Conservation (phyloP, 345 rosid genomes). For the Aethionema arabicum region DNA sequence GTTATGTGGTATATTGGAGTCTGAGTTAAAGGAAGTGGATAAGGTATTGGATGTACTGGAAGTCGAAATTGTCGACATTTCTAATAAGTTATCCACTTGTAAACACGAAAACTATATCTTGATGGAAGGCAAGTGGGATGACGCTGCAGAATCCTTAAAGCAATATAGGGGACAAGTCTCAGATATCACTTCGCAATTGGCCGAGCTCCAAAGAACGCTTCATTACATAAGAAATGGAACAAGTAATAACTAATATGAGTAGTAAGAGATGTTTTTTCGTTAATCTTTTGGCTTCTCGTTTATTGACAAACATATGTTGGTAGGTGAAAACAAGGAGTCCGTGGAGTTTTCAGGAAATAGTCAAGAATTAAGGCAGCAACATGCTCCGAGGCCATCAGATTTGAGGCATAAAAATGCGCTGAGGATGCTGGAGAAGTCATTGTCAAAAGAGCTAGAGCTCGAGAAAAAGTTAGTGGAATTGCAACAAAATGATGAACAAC, state of each 20-base stretch:
- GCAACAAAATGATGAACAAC: slow-evolving; percentile 66
- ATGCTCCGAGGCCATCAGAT: slow-evolving; percentile 44
- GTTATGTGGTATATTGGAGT: slow-evolving; percentile 68
- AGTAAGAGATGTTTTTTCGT: background rate
- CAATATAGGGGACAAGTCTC: slow-evolving; percentile 56
- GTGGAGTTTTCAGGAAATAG: slow-evolving; percentile 44
- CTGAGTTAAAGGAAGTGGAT: slow-evolving; percentile 76
- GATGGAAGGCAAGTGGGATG: slow-evolving; percentile 59
- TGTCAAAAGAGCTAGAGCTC: slow-evolving; percentile 71
- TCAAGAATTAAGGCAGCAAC: slow-evolving; percentile 39
- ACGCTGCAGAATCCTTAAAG: slow-evolving; percentile 59
- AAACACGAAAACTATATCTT: slow-evolving; percentile 37
- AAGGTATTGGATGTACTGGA: slow-evolving; percentile 59
- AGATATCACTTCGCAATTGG: slow-evolving; percentile 68
- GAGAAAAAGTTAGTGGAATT: slow-evolving; percentile 65
- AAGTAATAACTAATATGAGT: slow-evolving; percentile 35
- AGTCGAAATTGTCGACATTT: slow-evolving; percentile 59
- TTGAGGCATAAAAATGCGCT: slow-evolving; percentile 57
- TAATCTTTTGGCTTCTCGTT: slow-evolving; percentile 18
- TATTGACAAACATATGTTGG: slow-evolving; percentile 27
- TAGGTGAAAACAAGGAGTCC: slow-evolving; percentile 53
- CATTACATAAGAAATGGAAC: slow-evolving; percentile 55
- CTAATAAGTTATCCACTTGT: slow-evolving; percentile 62
- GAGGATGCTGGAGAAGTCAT: slow-evolving; percentile 78
- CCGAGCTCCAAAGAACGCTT: slow-evolving; percentile 56